phyloP scores from a whole-genome alignment of 257 asterid genomes.

The Anisodus tanguticus region DNA sequence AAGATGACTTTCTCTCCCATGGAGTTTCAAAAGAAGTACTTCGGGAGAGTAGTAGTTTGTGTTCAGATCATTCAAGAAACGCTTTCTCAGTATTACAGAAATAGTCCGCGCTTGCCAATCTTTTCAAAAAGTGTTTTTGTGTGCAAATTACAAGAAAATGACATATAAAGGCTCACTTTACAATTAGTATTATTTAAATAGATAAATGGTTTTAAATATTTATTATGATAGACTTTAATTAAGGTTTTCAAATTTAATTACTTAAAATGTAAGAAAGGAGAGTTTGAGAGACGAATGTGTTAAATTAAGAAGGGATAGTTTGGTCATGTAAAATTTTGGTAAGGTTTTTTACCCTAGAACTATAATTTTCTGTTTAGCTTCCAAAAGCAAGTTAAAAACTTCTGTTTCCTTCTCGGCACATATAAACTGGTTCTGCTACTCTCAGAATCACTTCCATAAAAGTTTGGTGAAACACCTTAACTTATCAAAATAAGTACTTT shows the following conservation, averaged over 20 bases:
- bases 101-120: background rate
- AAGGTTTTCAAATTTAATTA: too few relatives aligned
- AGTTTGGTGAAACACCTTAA: background rate
- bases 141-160: background rate
- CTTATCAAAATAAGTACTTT: background rate
- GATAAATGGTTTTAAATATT: background rate
- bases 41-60: background rate
- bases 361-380: background rate
- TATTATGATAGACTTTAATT: background rate
- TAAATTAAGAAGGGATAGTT: background rate
- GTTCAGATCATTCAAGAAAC: background rate
- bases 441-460: background rate
- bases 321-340: background rate
- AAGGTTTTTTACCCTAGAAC: background rate
- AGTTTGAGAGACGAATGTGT: background rate
- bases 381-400: background rate
- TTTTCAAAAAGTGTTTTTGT: too few relatives aligned
- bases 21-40: background rate
- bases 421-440: background rate
- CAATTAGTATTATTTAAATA: too few relatives aligned
- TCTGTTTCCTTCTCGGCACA: background rate
- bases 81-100: background rate
- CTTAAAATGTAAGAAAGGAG: background rate
- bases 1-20: background rate
- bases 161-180: background rate